phyloP scores from a whole-genome alignment of 2,329 filamentous ascomycete species.

The Cordyceps fumosorosea region DNA sequence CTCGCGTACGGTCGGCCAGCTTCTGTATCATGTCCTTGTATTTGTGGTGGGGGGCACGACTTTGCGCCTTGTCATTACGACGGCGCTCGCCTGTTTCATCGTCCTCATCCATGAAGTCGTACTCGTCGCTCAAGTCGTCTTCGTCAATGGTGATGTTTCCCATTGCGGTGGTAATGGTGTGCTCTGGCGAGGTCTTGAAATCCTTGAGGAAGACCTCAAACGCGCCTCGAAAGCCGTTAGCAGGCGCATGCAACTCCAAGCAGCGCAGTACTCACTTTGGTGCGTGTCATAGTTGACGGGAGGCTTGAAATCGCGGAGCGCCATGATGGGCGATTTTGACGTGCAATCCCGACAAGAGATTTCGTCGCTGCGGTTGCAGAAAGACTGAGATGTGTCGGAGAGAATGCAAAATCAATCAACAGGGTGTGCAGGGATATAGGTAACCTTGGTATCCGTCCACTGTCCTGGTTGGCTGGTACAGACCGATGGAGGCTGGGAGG shows the following conservation, averaged over 20 bases:
- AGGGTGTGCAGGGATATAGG: slow-evolving; percentile 7
- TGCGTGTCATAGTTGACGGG: slow-evolving; percentile 86
- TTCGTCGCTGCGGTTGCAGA: slow-evolving; percentile 1
- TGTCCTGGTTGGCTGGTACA: background rate
- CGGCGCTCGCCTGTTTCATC: slow-evolving; percentile 51
- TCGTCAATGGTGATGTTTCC: slow-evolving; percentile 81
- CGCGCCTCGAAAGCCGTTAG: slow-evolving; percentile 47
- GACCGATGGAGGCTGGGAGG: slow-evolving; percentile 22
- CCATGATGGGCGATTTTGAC: slow-evolving; percentile 51
- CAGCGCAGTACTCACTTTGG: slow-evolving; percentile 51
- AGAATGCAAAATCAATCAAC: slow-evolving; percentile 1
- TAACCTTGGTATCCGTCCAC: background rate
- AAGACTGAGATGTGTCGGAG: background rate
- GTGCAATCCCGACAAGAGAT: slow-evolving; percentile 13
- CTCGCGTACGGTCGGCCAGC: slow-evolving; percentile 69
- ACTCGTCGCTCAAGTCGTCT: slow-evolving; percentile 80
- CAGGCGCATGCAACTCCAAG: background rate
- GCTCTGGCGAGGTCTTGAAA: slow-evolving; percentile 75
- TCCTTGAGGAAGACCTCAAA: slow-evolving; percentile 83
- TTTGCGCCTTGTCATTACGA: slow-evolving; percentile 41
- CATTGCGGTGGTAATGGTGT: slow-evolving; percentile 71
- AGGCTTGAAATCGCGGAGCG: slow-evolving; percentile 71
- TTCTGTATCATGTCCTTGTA: slow-evolving; percentile 85
- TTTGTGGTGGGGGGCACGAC: slow-evolving; percentile 63
- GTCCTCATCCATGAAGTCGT: slow-evolving; percentile 85